Base-by-base conservation (phyloP, 78 protist species). In the Protostelium mycophagum region DNA sequence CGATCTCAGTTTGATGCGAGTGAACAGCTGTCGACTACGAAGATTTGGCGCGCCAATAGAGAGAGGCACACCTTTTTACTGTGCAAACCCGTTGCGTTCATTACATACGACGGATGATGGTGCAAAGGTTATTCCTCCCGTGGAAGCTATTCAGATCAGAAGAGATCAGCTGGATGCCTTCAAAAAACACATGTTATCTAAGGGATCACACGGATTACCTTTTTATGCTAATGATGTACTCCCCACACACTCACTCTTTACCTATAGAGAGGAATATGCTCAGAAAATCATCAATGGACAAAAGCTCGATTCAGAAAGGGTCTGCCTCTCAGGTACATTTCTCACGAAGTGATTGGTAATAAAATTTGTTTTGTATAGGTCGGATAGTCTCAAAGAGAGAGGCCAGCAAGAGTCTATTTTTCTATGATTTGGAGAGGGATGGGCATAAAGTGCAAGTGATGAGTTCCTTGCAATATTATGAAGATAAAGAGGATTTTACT, bases 361-460 rank as follows among this genome's bases (percentile, higher is more conserved):
- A 63, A 39, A 93, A 90, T 85, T 29, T 92, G 63, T 29, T 63
- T 31, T 92, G 88, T 36, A 92, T 92, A 25, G 95, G 89, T 88
- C 37, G 88, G 28, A 84, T 83, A 0, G 31, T 84, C 89, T 28
- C 86, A 89, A 93, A 89, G 89, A 96, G 99, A 31, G 38, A 86
- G 31, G 23, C 86, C 0, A 95, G 99, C 85, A 0, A 63, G 29
- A 96, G 93, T 87, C 93, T 97, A 16, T 29, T 90, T 88, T 98
- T 97, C 96, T 94, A 90, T 89, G 97, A 95, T 86, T 86, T 98
- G 28, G 88, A 83, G 31, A 94, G 94, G 28, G 97, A 93, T 85
- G 98, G 97, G 28, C 85, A 16, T 34, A 90, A 95, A 85, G 34
- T 98, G 34, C 99, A 99, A 93, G 90, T 99, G 37, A 63, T 97